Evolutionary conservation across 208 protist genomes (phyloP).

Genomic region (Acanthamoeba lenticulata): DNA sequence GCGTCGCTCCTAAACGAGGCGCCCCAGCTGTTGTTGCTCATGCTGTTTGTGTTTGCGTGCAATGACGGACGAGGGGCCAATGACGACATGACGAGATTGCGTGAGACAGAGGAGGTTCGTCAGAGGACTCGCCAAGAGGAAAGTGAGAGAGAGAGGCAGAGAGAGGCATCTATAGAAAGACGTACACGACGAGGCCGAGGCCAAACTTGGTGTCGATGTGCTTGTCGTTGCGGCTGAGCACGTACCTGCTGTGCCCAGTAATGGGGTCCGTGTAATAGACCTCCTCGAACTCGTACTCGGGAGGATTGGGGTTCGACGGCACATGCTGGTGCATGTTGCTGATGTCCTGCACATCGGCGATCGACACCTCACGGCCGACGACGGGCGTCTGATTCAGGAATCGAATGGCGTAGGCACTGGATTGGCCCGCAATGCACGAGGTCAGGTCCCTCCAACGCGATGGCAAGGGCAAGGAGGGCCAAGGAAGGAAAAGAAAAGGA

Average conservation of each 20-base stretch:
- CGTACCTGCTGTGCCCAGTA: background rate
- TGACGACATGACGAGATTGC: background rate
- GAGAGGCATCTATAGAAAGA: background rate
- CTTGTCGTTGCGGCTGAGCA: slow-evolving; percentile 6
- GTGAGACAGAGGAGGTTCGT: too few species aligned
- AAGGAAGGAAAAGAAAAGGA: background rate
- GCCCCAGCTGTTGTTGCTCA: background rate
- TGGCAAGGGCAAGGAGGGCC: too few species aligned
- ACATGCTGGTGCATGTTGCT: background rate
- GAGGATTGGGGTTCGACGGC: background rate
- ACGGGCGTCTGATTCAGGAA: background rate
- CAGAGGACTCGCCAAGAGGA: too few species aligned
- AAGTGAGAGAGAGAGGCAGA: background rate
- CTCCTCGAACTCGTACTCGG: background rate
- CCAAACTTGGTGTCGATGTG: background rate
- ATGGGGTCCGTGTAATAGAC: background rate
- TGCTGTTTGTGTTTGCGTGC: background rate
- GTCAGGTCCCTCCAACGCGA: background rate
- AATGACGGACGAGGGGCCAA: background rate
- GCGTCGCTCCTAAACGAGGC: background rate
- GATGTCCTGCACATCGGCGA: background rate
- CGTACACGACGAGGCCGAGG: slow-evolving; percentile 6
- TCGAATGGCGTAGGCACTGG: background rate
- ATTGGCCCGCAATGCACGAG: background rate
- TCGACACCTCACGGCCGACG: background rate